These are phyloP conservation scores for Xylaria sp. DNA, from an alignment of 2,329 filamentous ascomycete species.

Conservation along the genomic window DNA sequence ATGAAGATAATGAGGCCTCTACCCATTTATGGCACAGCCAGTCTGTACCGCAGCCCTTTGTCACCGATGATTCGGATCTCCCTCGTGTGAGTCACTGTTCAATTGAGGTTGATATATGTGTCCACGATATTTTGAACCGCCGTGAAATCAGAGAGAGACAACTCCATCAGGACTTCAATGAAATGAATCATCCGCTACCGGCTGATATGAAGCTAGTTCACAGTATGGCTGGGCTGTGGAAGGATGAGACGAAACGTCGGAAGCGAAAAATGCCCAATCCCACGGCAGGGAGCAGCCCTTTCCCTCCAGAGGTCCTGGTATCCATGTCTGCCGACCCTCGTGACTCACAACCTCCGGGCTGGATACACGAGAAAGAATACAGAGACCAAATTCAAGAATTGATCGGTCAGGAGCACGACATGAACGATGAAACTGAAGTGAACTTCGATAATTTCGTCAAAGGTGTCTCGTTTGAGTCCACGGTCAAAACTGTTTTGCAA, in stretches of 20 bases:
- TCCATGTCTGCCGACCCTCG: conserved; percentile 89
- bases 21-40: conserved; percentile 83
- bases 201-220: conserved; percentile 84
- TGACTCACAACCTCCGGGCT: conserved; percentile 77
- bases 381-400: conserved; percentile 72
- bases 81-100: conserved; percentile 88
- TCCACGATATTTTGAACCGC: conserved; percentile 88
- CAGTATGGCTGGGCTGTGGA: conserved; percentile 95
- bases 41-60: conserved; percentile 69
- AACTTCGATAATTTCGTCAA: conserved; percentile 75
- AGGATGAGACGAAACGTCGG: conserved; percentile 84
- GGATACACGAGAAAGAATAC: conserved; percentile 93
- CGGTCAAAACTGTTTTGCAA: conserved; percentile 80
- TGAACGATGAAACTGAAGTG: conserved; percentile 56
- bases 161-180: conserved; percentile 88
- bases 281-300: conserved; percentile 76
- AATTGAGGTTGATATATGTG: conserved; percentile 89
- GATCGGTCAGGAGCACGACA: conserved; percentile 70
- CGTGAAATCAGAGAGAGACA: conserved; percentile 77
- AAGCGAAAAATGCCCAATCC: conserved; percentile 75
- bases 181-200: conserved; percentile 72
- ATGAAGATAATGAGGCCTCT: conserved; percentile 68
- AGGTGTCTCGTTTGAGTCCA: conserved; percentile 61
- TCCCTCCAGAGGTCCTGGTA: conserved; percentile 81
- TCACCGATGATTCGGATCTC: conserved; percentile 72